Conservation (phyloP, 2,329 filamentous ascomycete species). For the Microascus cirrosus region DNA sequence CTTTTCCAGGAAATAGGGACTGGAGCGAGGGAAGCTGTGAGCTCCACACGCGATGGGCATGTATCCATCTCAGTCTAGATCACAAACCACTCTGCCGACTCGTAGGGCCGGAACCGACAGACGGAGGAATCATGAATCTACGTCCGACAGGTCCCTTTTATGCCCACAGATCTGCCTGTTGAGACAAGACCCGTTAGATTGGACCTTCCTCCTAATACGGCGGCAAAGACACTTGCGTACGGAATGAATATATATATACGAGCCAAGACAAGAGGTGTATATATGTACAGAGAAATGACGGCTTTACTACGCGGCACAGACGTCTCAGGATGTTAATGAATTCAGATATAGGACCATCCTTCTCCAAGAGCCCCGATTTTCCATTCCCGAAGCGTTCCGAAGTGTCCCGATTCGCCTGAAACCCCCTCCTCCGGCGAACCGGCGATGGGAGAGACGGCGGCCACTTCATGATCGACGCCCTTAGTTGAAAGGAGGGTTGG, state of each 20-base stretch:
- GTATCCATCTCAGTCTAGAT: too few relatives aligned
- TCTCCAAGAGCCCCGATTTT: not conserved
- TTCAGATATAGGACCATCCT: not conserved
- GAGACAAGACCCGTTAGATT: too few relatives aligned
- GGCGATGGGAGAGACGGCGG: not conserved
- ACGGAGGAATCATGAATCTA: too few relatives aligned
- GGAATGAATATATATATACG: not conserved
- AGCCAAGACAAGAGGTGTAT: not conserved
- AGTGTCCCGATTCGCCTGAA: not conserved
- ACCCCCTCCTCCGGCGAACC: not conserved
- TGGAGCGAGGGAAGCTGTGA: too few relatives aligned
- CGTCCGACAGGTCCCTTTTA: too few relatives aligned
- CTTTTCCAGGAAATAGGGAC: too few relatives aligned
- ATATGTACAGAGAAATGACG: not conserved
- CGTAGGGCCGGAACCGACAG: too few relatives aligned
- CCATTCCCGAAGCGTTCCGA: not conserved
- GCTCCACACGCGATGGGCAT: too few relatives aligned
- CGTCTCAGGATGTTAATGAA: not conserved
- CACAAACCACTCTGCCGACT: too few relatives aligned
- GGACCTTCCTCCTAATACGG: too few relatives aligned
- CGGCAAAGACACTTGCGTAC: too few relatives aligned
- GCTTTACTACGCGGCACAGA: not conserved
- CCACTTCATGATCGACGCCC: not conserved
- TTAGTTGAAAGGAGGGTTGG: conserved; percentile 6
- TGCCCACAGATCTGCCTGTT: too few relatives aligned